Conservation (phyloP, 441 rosid species). For the Populus trichocarpa region DNA sequence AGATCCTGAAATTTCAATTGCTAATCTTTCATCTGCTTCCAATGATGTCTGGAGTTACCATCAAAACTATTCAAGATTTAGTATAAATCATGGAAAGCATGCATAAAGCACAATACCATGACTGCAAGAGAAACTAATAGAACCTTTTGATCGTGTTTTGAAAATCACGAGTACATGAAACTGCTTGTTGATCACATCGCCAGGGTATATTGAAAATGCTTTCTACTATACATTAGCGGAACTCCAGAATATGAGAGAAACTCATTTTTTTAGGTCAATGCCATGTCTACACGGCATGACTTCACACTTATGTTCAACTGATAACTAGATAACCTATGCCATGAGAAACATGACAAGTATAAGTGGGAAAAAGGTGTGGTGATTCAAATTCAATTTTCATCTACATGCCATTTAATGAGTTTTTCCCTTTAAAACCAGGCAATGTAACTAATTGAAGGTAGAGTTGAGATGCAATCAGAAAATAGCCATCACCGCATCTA, state of each 20-base stretch:
- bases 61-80: neutral
- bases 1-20: neutral
- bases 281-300: neutral
- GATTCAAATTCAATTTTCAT: neutral
- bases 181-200: neutral
- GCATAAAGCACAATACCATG: neutral
- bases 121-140: neutral
- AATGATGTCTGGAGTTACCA: neutral
- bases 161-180: neutral
- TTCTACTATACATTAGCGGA: neutral
- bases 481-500: neutral
- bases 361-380: neutral
- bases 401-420: neutral
- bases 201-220: neutral
- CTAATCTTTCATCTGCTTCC: neutral
- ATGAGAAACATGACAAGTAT: neutral
- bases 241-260: neutral
- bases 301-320: neutral
- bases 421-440: neutral
- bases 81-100: neutral
- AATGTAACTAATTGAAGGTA: neutral
- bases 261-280: neutral
- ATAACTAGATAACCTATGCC: neutral
- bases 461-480: neutral
- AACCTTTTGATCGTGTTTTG: neutral